A percentile compares a stretch with the other conserved stretches of the same genome.
phyloP scores from a whole-genome alignment of 1,139 yeast genomes.

The Candida freyschussii region DNA sequence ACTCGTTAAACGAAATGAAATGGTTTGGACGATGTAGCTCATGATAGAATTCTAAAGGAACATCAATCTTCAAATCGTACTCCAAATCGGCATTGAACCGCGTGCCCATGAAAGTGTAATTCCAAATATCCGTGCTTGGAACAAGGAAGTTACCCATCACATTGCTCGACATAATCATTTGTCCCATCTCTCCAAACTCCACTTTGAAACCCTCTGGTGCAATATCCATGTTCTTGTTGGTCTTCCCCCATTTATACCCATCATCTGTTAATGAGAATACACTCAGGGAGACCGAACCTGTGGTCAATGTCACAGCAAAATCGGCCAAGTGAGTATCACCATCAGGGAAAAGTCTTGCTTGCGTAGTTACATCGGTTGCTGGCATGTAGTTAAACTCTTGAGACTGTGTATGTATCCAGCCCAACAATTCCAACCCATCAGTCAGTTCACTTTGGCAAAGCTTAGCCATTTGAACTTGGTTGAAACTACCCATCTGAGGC shows the following conservation, averaged over 20 bases:
- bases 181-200: constrained; percentile 57
- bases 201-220: constrained; percentile 66
- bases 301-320: constrained; percentile 65
- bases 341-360: constrained; percentile 38
- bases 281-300: constrained; percentile 70
- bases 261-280: constrained; percentile 57
- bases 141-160: constrained; percentile 81
- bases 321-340: constrained; percentile 41
- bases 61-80: constrained; percentile 67
- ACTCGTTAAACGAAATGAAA: constrained; percentile 66
- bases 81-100: constrained; percentile 62
- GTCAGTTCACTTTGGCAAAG: constrained; percentile 33
- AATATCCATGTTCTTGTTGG: constrained; percentile 50
- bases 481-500: constrained; percentile 81
- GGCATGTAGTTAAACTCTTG: constrained; percentile 57
- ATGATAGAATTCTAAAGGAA: constrained; percentile 79
- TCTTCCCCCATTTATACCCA: constrained; percentile 76
- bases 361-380: constrained; percentile 68
- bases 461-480: constrained; percentile 59
- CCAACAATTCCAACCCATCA: constrained; percentile 55
- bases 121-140: constrained; percentile 86
- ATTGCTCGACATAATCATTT: constrained; percentile 69
- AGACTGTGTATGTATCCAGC: constrained; percentile 79
- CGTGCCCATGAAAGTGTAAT: constrained; percentile 84
- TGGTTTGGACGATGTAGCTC: constrained; percentile 87